These are phyloP conservation scores for Solanum chiquidenum DNA, from an alignment of 257 asterid genomes.

Conservation along the genomic window DNA sequence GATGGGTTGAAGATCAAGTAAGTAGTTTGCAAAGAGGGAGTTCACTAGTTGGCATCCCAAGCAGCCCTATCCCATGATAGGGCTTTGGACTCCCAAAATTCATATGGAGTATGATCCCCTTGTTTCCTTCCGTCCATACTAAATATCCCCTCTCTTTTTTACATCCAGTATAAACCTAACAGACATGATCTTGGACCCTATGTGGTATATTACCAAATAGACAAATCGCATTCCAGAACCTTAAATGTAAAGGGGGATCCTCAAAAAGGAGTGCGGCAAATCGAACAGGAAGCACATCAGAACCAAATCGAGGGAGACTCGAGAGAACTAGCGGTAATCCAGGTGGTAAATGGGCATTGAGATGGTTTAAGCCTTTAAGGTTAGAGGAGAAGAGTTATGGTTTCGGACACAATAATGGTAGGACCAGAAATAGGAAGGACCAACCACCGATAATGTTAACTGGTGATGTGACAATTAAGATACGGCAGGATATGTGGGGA, in stretches of 20 bases:
- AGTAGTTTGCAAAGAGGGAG: neutral
- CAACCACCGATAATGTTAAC: neutral
- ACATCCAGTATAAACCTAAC: neutral
- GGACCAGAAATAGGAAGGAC: neutral
- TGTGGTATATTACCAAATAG: neutral
- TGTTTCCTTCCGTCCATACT: neutral
- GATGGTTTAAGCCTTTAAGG: neutral
- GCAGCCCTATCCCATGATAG: neutral
- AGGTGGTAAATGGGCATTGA: neutral
- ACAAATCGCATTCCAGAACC: neutral
- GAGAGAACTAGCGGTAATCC: neutral
- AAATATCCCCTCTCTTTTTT: neutral
- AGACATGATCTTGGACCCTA: neutral
- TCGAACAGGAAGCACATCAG: neutral
- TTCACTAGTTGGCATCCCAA: neutral
- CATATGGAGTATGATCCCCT: neutral
- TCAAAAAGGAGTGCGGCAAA: neutral
- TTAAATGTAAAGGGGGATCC: neutral
- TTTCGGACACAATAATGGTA: neutral
- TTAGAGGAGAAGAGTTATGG: no score
- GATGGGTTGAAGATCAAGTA: neutral
- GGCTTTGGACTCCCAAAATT: neutral
- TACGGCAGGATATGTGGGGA: neutral
- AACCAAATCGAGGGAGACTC: no score
- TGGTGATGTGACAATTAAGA: neutral